A percentile compares a stretch with the other conserved stretches of the same genome.
Evolutionary conservation across 2,329 filamentous ascomycete genomes (phyloP).

Genomic region (Ceratocystis ficicola): DNA sequence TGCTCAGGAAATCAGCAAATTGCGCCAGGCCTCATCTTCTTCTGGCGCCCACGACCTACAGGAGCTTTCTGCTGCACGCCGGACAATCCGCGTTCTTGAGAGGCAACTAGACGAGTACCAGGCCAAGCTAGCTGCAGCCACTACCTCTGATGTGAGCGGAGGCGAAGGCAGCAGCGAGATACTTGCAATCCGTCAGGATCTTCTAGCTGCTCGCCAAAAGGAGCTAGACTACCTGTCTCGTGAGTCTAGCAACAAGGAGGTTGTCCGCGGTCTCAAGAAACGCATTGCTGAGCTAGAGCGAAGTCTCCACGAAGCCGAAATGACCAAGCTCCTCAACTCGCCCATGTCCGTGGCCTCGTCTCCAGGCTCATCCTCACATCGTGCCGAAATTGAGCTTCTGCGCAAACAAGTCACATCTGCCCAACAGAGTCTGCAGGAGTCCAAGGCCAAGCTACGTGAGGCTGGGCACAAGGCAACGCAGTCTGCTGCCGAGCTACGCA

Average conservation of each 20-base stretch:
- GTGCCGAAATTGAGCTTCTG: conserved; percentile 46
- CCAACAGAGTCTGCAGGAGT: conserved; percentile 47
- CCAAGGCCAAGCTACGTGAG: conserved; percentile 39
- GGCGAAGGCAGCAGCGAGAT: conserved; percentile 42
- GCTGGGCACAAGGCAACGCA: conserved; percentile 37
- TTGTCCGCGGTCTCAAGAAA: conserved; percentile 50
- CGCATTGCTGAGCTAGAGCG: conserved; percentile 55
- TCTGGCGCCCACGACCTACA: conserved; percentile 37
- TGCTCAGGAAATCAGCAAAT: conserved; percentile 40
- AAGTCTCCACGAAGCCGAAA: conserved; percentile 52
- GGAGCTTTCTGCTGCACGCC: conserved; percentile 47
- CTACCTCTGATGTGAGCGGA: conserved; percentile 28
- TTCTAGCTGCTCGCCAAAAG: conserved; percentile 52
- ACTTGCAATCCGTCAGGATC: conserved; percentile 48
- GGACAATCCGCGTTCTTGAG: conserved; percentile 55
- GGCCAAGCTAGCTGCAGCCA: conserved; percentile 30
- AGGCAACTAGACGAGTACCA: conserved; percentile 46
- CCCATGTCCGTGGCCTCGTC: conserved; percentile 26
- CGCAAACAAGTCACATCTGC: conserved; percentile 49
- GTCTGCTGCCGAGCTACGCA: conserved; percentile 38
- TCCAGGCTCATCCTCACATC: conserved; percentile 38
- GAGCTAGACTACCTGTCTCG: conserved; percentile 53
- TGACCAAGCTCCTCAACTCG: conserved; percentile 33
- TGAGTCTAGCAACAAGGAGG: conserved; percentile 51
- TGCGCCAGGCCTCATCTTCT: conserved; percentile 37